These are phyloP conservation scores for Zymoseptoria crescenta DNA, from an alignment of 2,329 filamentous ascomycete genomes.

Conservation along the genomic window DNA sequence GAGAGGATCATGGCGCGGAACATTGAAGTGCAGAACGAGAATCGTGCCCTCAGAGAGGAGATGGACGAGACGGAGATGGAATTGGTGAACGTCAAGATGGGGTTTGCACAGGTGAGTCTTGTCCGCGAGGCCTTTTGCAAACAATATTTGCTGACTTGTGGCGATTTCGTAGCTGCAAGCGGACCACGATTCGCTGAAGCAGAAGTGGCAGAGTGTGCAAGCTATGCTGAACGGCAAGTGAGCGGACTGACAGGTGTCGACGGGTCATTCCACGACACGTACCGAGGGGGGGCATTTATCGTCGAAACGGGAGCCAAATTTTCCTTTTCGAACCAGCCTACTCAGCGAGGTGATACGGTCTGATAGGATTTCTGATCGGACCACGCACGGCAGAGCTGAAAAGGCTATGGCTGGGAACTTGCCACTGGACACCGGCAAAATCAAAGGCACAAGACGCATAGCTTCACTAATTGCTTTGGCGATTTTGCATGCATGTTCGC, in stretches of 20 bases:
- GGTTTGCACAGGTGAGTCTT: conserved; percentile 76
- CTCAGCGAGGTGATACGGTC: too few relatives aligned
- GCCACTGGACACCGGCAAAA: not conserved
- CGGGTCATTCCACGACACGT: not conserved
- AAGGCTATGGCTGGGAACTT: not conserved
- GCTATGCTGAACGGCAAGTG: conserved; percentile 33
- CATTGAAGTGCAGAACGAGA: conserved; percentile 88
- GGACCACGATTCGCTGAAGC: conserved; percentile 42
- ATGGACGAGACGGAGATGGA: conserved; percentile 87
- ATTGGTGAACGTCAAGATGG: conserved; percentile 89
- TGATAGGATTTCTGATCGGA: not conserved
- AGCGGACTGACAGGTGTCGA: not conserved
- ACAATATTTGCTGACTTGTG: conserved; percentile 6
- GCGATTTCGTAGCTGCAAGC: conserved; percentile 35
- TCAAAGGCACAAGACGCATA: not conserved
- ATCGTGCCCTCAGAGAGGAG: conserved; percentile 78
- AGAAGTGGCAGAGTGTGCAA: conserved; percentile 42
- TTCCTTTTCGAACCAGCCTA: not conserved
- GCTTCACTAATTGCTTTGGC: too few relatives aligned
- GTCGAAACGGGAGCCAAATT: not conserved
- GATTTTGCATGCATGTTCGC: not conserved
- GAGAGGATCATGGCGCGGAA: conserved; percentile 89
- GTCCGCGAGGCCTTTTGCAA: not conserved
- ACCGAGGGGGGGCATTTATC: not conserved
- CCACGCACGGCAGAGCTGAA: not conserved